Evolutionary conservation across 1,284 basidiomycete genomes (phyloP).

Genomic region (Microbotryomycetes sp.): DNA sequence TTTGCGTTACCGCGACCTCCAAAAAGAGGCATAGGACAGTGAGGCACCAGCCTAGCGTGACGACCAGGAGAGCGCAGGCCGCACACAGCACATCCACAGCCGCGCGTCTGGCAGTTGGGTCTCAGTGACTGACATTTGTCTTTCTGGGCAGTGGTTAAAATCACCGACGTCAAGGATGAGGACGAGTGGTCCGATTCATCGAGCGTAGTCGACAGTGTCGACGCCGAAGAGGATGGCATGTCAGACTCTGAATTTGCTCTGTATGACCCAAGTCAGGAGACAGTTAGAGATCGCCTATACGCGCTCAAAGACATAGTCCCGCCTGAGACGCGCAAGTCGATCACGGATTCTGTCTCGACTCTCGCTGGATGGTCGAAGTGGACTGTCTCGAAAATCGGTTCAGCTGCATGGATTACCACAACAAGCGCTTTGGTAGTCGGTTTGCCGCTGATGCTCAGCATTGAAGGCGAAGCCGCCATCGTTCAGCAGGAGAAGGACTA

Average conservation of each 20-base stretch:
- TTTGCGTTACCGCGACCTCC: no score
- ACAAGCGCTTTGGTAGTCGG: slow-evolving; percentile 90
- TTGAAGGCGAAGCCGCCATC: slow-evolving; percentile 93
- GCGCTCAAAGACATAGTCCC: slow-evolving; percentile 94
- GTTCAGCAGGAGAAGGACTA: slow-evolving; percentile 93
- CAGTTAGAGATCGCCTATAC: slow-evolving; percentile 77
- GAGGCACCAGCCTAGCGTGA: no score
- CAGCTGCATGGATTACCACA: slow-evolving; percentile 87
- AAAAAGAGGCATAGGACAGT: no score
- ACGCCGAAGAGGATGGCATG: slow-evolving; percentile 27
- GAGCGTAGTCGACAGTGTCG: slow-evolving; percentile 14
- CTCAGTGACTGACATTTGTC: no score
- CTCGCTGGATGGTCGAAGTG: slow-evolving; percentile 54
- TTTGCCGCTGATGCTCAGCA: slow-evolving; percentile 79
- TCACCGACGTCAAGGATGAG: slow-evolving; percentile 18
- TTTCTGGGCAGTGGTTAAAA: neutral
- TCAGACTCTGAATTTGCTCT: slow-evolving; percentile 12
- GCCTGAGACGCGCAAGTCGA: slow-evolving; percentile 71
- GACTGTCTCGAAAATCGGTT: slow-evolving; percentile 57
- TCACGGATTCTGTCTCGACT: slow-evolving; percentile 58
- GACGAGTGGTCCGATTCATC: slow-evolving; percentile 1
- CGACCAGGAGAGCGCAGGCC: no score
- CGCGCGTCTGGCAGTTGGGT: no score
- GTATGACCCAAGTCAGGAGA: slow-evolving; percentile 49
- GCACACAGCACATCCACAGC: no score